Evolutionary conservation across 1,284 basidiomycete genomes (phyloP), one percentile per base, ranked within the genome.

Genomic region (Cryptococcus sp.): DNA sequence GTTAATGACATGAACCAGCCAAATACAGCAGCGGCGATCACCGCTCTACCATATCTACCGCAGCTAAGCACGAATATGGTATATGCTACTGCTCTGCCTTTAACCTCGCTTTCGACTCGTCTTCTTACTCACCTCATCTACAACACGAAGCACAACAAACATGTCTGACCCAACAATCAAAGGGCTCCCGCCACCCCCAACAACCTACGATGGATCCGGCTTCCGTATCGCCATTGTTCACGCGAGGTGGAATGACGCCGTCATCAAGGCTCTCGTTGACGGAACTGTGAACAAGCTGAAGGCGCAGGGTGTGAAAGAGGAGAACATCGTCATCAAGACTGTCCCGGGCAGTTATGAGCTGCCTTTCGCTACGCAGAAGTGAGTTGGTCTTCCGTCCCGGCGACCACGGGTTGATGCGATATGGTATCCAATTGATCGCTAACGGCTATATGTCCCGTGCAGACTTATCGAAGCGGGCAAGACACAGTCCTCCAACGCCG

Each of bases 301-400:
- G 79, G 86, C 86, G 68, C 82, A 85, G 40, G 94, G 94, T 45
- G 93, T 98, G 63, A 90, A 90, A 81, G 85, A 90, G 58, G 84
- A 84, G 72, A 95, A 97, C 73, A 96, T 98, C 67, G 84, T 93
- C 57, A 82, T 96, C 54, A 89, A 95, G 81, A 88, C 86, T 27
- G 93, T 99, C 1, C 94, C 95, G 0, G 95, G 95, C 19, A 91
- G 89, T 79, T 96, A 87, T 77, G 93, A 96, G 81, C 83, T 96
- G n/a, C 93, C 93, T 5, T 81, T 93, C 62, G 93, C 92, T 13
- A 87, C 85, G 83, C 72, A 89, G 84, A 89, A 92, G 81, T 75
- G 68, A 67, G 75, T 47, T 16, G 13, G 7, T 7, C 25, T 50
- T 25, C 38, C 3, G 11, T 40, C 17, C 20, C 17, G 6, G n/a